These are phyloP conservation scores for Fusarium succisae DNA, from an alignment of 2,329 filamentous ascomycete genomes.

Conservation along the genomic window DNA sequence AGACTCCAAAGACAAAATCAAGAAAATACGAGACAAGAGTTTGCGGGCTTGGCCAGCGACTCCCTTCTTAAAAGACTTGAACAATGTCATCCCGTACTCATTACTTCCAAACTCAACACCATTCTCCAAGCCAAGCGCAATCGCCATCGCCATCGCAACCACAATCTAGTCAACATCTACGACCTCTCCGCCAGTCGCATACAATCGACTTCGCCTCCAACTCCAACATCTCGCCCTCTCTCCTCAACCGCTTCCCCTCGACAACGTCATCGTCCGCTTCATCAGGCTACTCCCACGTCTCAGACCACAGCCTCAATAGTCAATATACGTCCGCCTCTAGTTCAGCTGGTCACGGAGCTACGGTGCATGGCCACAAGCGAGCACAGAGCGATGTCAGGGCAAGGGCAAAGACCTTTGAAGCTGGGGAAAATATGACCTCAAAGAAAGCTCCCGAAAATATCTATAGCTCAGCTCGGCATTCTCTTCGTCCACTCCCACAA, in stretches of 20 bases:
- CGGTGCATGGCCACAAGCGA: conserved; percentile 70
- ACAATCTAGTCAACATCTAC: conserved; percentile 24
- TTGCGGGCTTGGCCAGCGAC: conserved; percentile 33
- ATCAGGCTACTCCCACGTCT: conserved; percentile 70
- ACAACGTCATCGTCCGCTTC: conserved; percentile 77
- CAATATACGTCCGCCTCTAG: conserved; percentile 78
- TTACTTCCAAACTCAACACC: conserved; percentile 47
- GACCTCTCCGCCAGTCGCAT: conserved; percentile 63
- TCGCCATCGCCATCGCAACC: conserved; percentile 20
- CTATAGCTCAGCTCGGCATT: conserved; percentile 78
- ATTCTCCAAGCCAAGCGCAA: conserved; percentile 25
- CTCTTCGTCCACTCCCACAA: conserved; percentile 78
- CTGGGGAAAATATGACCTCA: conserved; percentile 54
- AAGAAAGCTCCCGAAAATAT: conserved; percentile 66
- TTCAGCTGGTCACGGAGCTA: conserved; percentile 53
- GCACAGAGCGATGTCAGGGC: conserved; percentile 76
- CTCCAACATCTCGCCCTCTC: conserved; percentile 49
- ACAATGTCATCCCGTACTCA: conserved; percentile 67
- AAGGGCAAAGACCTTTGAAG: conserved; percentile 60
- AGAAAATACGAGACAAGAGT: conserved; percentile 18
- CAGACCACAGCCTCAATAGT: conserved; percentile 66
- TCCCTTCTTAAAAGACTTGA: conserved; percentile 34
- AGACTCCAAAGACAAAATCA: conserved; percentile 10
- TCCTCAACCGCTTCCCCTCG: conserved; percentile 70
- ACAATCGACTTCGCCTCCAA: conserved; percentile 58